Percentiles rank a stretch among this genome's conserved stretches.
phyloP scores from a whole-genome alignment of 345 rosid genomes.

The Erodium maritimum region DNA sequence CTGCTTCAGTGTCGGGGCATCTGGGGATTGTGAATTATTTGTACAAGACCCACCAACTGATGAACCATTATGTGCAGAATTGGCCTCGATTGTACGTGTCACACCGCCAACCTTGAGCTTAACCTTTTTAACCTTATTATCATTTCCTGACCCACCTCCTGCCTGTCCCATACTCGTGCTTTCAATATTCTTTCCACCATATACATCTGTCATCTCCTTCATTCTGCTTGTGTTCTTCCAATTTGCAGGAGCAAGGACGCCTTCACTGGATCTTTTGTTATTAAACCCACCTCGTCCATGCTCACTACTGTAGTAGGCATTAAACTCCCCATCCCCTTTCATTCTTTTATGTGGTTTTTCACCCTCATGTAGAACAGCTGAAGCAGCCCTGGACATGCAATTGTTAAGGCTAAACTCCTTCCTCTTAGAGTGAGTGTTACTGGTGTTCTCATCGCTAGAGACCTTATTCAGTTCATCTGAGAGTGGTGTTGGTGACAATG shows the following conservation, averaged over 20 bases:
- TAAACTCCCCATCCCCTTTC: slow-evolving; percentile 28
- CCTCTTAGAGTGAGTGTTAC: slow-evolving; percentile 34
- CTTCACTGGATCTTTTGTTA: slow-evolving; percentile 51
- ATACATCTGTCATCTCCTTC: slow-evolving; percentile 10
- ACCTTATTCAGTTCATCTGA: slow-evolving; percentile 41
- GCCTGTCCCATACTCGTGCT: slow-evolving; percentile 24
- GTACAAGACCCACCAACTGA: slow-evolving; percentile 32
- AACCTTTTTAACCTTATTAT: slow-evolving; percentile 49
- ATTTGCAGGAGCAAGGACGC: slow-evolving; percentile 67
- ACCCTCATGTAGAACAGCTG: slow-evolving; percentile 21
- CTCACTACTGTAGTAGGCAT: slow-evolving; percentile 26
- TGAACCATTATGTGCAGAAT: slow-evolving; percentile 34
- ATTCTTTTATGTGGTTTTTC: slow-evolving; percentile 16
- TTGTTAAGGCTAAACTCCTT: slow-evolving; percentile 71
- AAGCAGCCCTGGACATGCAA: slow-evolving; percentile 34
- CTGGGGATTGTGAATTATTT: slow-evolving; percentile 23
- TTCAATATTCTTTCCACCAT: slow-evolving; percentile 36
- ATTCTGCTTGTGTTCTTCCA: slow-evolving; percentile 34
- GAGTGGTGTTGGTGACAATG: slow-evolving; percentile 26
- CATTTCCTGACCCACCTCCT: slow-evolving; percentile 29
- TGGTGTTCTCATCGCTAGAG: slow-evolving; percentile 56
- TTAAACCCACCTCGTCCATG: slow-evolving; percentile 20
- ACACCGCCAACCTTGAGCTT: slow-evolving; percentile 61
- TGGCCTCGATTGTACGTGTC: slow-evolving; percentile 37
- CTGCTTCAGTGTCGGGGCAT: slow-evolving; percentile 17